Evolutionary conservation across 2,329 filamentous ascomycete species (phyloP).

Genomic region (Pseudocercospora crystallina): DNA sequence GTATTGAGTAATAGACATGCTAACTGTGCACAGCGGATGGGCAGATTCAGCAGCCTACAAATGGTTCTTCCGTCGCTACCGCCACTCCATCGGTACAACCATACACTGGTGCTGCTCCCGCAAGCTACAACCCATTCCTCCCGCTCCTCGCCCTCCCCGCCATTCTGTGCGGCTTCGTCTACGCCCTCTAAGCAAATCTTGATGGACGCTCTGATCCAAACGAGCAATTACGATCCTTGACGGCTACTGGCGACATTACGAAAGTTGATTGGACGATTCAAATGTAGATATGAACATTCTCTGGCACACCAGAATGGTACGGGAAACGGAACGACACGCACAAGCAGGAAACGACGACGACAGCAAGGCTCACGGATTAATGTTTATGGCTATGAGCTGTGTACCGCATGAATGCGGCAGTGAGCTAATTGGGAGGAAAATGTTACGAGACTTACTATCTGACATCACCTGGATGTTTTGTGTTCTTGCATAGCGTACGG

Average conservation of each 20-base stretch:
- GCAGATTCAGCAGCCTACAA: conserved; percentile 28
- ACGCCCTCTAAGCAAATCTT: conserved; percentile 27
- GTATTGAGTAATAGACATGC: too few relatives aligned
- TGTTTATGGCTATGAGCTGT: conserved; percentile 5
- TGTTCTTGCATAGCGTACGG: not conserved
- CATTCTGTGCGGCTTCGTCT: conserved; percentile 30
- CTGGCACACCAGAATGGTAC: conserved; percentile 4
- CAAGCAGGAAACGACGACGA: not conserved
- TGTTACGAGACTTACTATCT: not conserved
- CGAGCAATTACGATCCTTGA: conserved; percentile 18
- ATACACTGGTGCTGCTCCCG: conserved; percentile 35
- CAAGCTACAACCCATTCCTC: conserved; percentile 20
- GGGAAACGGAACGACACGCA: conserved; percentile 2
- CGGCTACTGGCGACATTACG: not conserved
- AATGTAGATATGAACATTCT: conserved; percentile 30
- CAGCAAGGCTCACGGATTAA: conserved; percentile 1
- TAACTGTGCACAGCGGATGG: conserved; percentile 32
- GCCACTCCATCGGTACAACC: conserved; percentile 16
- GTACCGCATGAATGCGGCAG: not conserved
- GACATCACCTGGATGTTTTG: not conserved
- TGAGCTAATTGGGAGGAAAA: not conserved
- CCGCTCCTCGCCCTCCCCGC: conserved; percentile 33
- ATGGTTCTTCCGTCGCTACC: conserved; percentile 16
- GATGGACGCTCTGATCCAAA: not conserved
- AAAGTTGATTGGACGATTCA: conserved; percentile 25